A percentile compares a stretch with the other conserved stretches of the same genome.
phyloP scores from a whole-genome alignment of 306 rosid genomes.

The Oemleria cerasiformis region DNA sequence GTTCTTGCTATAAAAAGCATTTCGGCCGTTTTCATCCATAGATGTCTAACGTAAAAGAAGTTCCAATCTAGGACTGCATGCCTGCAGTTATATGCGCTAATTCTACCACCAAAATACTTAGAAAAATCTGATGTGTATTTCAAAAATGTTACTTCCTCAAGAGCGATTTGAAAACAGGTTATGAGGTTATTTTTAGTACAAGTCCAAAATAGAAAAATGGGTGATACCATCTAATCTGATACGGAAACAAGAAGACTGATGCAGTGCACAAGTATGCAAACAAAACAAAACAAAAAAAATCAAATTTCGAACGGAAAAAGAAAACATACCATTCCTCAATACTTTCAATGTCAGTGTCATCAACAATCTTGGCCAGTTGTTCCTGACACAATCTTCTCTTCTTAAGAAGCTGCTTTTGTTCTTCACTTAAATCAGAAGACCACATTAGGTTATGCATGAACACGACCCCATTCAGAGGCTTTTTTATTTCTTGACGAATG shows the following conservation, averaged over 20 bases:
- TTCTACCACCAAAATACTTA: too few species aligned
- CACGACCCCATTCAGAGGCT: conserved; percentile 31
- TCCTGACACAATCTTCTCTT: conserved; percentile 36
- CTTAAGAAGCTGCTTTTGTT: conserved; percentile 36
- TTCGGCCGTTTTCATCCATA: too few species aligned
- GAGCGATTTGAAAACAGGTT: conserved; percentile 8
- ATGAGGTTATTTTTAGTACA: not conserved
- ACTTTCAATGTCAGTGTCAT: conserved; percentile 39
- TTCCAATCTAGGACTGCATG: too few species aligned
- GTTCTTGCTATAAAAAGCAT: too few species aligned
- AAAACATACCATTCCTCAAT: conserved; percentile 38
- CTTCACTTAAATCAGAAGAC: conserved; percentile 34
- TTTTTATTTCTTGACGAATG: conserved; percentile 34
- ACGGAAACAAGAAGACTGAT: not conserved
- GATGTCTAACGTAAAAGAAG: too few species aligned
- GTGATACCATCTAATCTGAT: not conserved
- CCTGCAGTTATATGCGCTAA: too few species aligned
- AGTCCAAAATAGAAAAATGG: not conserved
- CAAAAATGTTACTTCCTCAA: too few species aligned
- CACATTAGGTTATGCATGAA: conserved; percentile 38
- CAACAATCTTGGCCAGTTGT: conserved; percentile 32
- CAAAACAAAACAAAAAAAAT: too few species aligned
- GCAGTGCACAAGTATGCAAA: not conserved
- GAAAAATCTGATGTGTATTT: too few species aligned
- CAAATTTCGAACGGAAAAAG: not conserved